phyloP scores from a whole-genome alignment of 2,329 filamentous ascomycete genomes.

The Camillea tinctor region DNA sequence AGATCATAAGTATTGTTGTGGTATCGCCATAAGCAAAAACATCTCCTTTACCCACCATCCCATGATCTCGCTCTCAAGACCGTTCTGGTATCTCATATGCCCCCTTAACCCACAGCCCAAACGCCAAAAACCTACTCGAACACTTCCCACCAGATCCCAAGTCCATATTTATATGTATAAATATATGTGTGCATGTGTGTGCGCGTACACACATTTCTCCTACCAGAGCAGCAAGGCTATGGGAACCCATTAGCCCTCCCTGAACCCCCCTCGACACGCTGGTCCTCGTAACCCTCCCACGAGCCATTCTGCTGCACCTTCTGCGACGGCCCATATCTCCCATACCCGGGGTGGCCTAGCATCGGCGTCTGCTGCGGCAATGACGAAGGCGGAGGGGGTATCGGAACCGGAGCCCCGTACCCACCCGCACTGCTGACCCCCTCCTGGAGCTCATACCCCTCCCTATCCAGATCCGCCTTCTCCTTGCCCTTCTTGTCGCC shows the following conservation, averaged over 20 bases:
- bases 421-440: conserved; percentile 39
- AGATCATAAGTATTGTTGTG: neutral
- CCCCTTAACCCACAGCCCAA: neutral
- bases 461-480: conserved; percentile 18
- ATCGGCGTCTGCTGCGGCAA: conserved; percentile 38
- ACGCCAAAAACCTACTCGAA: neutral
- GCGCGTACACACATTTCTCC: too few relatives aligned
- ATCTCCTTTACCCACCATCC: neutral
- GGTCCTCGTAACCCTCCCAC: neutral
- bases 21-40: neutral
- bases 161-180: too few relatives aligned
- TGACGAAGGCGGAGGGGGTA: conserved; percentile 17
- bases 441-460: conserved; percentile 50
- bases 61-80: neutral
- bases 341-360: conserved; percentile 47
- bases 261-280: neutral
- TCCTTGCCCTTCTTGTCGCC: conserved; percentile 44
- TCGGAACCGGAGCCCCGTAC: conserved; percentile 11
- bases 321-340: conserved; percentile 32
- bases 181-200: too few relatives aligned
- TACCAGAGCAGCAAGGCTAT: too few relatives aligned
- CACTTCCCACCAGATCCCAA: too few relatives aligned
- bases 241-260: neutral
- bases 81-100: neutral
- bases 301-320: conserved; percentile 1